A percentile compares a stretch with the other conserved stretches of the same genome.
Conservation (phyloP, 2,329 filamentous ascomycete species). For the Fusarium sp. region DNA sequence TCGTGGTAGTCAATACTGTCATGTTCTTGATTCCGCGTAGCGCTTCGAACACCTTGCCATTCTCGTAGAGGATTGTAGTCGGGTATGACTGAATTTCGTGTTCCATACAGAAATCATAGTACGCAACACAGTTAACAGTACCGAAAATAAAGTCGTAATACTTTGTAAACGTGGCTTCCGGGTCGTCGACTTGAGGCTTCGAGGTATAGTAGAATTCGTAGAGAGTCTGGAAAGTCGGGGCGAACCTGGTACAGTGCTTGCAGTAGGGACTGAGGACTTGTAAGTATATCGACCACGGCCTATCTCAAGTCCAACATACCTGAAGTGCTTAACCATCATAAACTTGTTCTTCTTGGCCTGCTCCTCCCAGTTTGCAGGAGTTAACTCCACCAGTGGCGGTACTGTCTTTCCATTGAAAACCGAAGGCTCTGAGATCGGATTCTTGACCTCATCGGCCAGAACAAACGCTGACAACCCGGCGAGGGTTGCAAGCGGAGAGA, state of each 20-base stretch:
- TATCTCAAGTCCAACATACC: conserved; percentile 58
- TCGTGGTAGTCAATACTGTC: conserved; percentile 71
- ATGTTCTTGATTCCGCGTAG: conserved; percentile 77
- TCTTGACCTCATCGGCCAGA: conserved; percentile 50
- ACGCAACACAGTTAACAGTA: conserved; percentile 85
- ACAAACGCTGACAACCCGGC: conserved; percentile 55
- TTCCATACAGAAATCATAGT: conserved; percentile 79
- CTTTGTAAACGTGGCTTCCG: conserved; percentile 73
- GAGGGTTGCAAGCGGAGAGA: conserved; percentile 58
- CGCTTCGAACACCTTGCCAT: conserved; percentile 75
- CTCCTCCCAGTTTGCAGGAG: conserved; percentile 66
- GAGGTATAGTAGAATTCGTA: conserved; percentile 97
- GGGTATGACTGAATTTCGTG: conserved; percentile 79
- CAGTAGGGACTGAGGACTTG: conserved; percentile 63
- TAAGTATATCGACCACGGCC: conserved; percentile 31
- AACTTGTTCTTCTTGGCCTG: conserved; percentile 66
- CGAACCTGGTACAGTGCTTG: conserved; percentile 81
- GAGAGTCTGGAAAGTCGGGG: conserved; percentile 87
- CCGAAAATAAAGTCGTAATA: conserved; percentile 94
- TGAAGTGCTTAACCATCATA: conserved; percentile 73
- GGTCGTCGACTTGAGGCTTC: conserved; percentile 70
- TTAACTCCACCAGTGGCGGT: conserved; percentile 72
- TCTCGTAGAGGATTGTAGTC: conserved; percentile 81
- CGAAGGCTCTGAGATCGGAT: conserved; percentile 57
- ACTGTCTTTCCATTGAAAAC: conserved; percentile 75